Conservation (phyloP, 2,329 filamentous ascomycete species). For the Scedosporium aurantiacum region DNA sequence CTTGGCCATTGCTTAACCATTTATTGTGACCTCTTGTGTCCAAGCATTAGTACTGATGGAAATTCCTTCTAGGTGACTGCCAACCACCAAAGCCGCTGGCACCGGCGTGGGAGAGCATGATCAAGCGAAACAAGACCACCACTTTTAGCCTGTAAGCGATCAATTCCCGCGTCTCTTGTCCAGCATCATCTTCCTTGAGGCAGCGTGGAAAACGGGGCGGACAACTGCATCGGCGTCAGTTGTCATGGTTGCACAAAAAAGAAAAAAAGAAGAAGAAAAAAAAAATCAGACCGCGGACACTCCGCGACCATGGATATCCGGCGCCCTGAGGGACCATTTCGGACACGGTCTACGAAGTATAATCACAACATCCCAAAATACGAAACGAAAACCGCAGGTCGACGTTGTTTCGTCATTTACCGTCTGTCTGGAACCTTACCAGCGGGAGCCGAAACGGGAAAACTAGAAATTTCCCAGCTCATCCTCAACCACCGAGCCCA, state of each 20-base stretch:
- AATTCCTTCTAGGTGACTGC: conserved; percentile 3
- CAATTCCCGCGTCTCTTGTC: neutral
- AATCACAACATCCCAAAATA: neutral
- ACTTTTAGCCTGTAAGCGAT: neutral
- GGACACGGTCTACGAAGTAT: neutral
- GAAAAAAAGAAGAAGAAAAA: too few species aligned
- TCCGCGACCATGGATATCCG: too few species aligned
- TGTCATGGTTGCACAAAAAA: too few species aligned
- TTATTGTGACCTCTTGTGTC: neutral
- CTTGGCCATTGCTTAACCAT: neutral
- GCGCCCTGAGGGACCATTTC: neutral
- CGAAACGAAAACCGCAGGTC: neutral
- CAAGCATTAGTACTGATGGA: neutral
- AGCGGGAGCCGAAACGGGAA: neutral
- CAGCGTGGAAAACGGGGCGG: too few species aligned
- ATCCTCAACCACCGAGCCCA: neutral
- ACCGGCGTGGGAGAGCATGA: conserved; percentile 7
- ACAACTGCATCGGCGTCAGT: too few species aligned
- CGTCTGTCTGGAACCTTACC: neutral
- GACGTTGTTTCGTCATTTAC: conserved; percentile 1
- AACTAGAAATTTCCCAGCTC: neutral
- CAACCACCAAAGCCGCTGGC: conserved; percentile 2
- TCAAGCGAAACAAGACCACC: conserved; percentile 7
- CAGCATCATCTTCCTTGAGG: neutral
- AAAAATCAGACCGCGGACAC: too few species aligned